Evolutionary conservation across 1,284 basidiomycete species (phyloP).

Genomic region (Cutaneotrichosporon dermatis): DNA sequence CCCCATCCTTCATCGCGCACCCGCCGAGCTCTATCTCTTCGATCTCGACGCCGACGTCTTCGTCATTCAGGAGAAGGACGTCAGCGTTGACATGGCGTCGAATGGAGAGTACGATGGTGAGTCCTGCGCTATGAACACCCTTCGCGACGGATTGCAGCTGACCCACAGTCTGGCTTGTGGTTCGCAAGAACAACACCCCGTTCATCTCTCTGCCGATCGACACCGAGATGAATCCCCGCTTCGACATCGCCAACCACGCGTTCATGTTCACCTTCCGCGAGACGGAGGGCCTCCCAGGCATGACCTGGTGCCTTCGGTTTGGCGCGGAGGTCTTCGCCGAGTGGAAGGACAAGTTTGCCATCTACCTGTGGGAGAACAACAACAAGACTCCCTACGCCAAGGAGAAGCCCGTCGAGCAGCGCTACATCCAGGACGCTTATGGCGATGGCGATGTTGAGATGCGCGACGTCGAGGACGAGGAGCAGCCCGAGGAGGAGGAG

Average conservation of each 20-base stretch:
- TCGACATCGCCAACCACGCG: slow-evolving; percentile 53
- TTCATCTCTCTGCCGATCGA: slow-evolving; percentile 50
- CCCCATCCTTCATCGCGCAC: slow-evolving; percentile 40
- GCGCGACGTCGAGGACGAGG: slow-evolving; percentile 57
- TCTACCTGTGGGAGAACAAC: slow-evolving; percentile 74
- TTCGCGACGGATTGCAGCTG: no score
- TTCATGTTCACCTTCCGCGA: slow-evolving; percentile 60
- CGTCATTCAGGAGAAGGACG: slow-evolving; percentile 62
- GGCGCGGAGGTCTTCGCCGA: slow-evolving; percentile 56
- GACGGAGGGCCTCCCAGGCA: slow-evolving; percentile 57
- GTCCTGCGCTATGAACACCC: slow-evolving; percentile 7
- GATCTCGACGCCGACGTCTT: slow-evolving; percentile 66
- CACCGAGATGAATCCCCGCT: slow-evolving; percentile 58
- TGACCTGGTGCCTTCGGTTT: slow-evolving; percentile 83
- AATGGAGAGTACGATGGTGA: slow-evolving; percentile 53
- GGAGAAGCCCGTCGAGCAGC: slow-evolving; percentile 68
- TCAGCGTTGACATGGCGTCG: slow-evolving; percentile 65
- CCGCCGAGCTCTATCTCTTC: slow-evolving; percentile 63
- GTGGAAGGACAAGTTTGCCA: slow-evolving; percentile 67
- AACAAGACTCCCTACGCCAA: slow-evolving; percentile 75
- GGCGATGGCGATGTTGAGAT: slow-evolving; percentile 74
- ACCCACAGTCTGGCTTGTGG: slow-evolving; percentile 44
- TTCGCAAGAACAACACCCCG: slow-evolving; percentile 39
- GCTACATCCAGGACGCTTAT: slow-evolving; percentile 61
- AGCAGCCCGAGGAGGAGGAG: slow-evolving; percentile 49